phyloP scores from a whole-genome alignment of 345 rosid species.

The Camelina hispida region DNA sequence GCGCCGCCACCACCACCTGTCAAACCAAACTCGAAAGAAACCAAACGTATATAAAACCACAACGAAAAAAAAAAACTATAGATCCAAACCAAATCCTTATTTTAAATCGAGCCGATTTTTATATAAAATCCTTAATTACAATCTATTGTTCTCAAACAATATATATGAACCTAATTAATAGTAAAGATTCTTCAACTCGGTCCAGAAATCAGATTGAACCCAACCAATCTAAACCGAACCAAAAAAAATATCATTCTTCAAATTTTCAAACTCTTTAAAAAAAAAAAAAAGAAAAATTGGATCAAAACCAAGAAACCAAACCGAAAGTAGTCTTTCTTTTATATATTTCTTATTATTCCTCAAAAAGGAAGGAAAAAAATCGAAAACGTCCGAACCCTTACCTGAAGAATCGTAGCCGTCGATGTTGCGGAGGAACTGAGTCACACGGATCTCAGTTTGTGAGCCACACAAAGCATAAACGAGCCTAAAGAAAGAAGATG shows the following conservation, averaged over 20 bases:
- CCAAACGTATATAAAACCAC: background rate
- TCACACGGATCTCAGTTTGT: constrained; percentile 41
- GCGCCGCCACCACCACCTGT: constrained; percentile 29
- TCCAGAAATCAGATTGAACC: background rate
- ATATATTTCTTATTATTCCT: too few species aligned
- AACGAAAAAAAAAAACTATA: background rate
- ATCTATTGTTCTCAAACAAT: background rate
- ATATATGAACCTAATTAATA: background rate
- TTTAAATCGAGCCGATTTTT: background rate
- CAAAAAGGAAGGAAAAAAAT: background rate
- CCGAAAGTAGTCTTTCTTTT: too few species aligned
- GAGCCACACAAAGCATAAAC: constrained; percentile 48
- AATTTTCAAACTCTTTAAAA: background rate
- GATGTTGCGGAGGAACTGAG: constrained; percentile 33
- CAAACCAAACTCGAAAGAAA: background rate
- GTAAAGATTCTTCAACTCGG: background rate
- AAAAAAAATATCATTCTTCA: too few species aligned
- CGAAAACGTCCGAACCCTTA: background rate
- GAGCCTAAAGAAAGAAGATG: constrained; percentile 51
- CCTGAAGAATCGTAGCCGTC: constrained; percentile 39
- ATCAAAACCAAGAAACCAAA: background rate
- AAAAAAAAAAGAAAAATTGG: background rate
- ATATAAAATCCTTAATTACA: background rate
- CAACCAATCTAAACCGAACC: background rate
- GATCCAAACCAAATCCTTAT: background rate